These are phyloP conservation scores for Nicotiana obtusifolia DNA, from an alignment of 257 asterid species.

Conservation along the genomic window DNA sequence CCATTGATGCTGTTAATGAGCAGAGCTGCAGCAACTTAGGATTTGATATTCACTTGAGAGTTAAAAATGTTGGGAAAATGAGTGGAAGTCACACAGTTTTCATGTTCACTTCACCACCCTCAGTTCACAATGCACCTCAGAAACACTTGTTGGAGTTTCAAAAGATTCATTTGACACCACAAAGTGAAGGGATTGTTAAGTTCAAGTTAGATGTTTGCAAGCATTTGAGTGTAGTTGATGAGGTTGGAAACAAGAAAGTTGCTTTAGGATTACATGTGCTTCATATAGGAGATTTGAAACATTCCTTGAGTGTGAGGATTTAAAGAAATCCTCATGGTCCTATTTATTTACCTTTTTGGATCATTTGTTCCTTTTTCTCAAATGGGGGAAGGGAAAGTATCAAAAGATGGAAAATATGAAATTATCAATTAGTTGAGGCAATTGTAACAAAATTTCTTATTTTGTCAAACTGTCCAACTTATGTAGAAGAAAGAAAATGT, in stretches of 20 bases:
- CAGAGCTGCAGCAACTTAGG: constrained; percentile 27
- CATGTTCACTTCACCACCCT: constrained; percentile 49
- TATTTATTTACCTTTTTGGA: background rate
- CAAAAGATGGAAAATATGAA: background rate
- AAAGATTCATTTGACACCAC: constrained; percentile 31
- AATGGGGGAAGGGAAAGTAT: background rate
- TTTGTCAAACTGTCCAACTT: background rate
- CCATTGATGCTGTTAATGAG: constrained; percentile 24
- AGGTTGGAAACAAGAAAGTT: constrained; percentile 36
- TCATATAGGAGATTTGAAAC: constrained; percentile 46
- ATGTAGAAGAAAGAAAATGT: background rate
- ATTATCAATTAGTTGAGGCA: constrained; percentile 8
- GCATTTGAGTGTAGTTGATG: constrained; percentile 56
- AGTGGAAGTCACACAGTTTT: constrained; percentile 54
- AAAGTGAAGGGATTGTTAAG: constrained; percentile 28
- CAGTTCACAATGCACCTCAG: constrained; percentile 54
- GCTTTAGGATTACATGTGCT: constrained; percentile 51
- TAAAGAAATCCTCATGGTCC: constrained; percentile 18
- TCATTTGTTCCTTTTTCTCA: background rate
- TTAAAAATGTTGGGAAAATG: constrained; percentile 40
- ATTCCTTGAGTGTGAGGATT: constrained; percentile 44
- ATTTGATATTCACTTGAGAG: constrained; percentile 35
- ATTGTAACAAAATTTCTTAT: constrained; percentile 11
- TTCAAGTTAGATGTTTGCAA: constrained; percentile 44
- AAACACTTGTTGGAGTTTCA: constrained; percentile 51